These are phyloP conservation scores for Leccinum olivaceopallidum DNA, from an alignment of 768 basidiomycete species.

Conservation along the genomic window DNA sequence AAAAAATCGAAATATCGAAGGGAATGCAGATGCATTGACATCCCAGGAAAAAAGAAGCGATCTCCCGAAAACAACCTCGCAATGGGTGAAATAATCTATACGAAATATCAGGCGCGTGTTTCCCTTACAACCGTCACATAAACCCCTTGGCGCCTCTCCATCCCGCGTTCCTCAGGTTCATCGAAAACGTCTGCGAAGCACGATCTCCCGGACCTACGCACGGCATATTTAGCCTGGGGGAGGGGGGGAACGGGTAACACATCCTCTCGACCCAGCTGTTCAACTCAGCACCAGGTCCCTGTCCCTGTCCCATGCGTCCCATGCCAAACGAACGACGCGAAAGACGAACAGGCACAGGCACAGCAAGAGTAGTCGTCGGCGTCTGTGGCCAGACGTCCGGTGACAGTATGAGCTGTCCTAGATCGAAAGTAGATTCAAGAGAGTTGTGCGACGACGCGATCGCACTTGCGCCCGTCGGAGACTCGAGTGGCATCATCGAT, in stretches of 20 bases:
- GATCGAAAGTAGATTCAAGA: constrained; percentile 29
- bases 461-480: constrained; percentile 21
- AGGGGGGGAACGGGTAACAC: neutral
- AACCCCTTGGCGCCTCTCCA: constrained; percentile 31
- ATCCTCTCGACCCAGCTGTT: neutral
- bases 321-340: constrained; percentile 9
- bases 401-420: constrained; percentile 8
- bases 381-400: constrained; percentile 25
- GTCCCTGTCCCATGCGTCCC: constrained; percentile 1
- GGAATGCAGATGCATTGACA: neutral
- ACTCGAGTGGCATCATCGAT: constrained; percentile 22
- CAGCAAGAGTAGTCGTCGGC: constrained; percentile 10
- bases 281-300: neutral
- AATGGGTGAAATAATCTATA: neutral
- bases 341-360: constrained; percentile 11
- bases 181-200: neutral
- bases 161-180: neutral
- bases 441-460: constrained; percentile 36
- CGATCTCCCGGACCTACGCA: neutral
- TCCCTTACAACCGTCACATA: constrained; percentile 49
- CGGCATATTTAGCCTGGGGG: neutral
- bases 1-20: constrained; percentile 10
- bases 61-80: neutral
- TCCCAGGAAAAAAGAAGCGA: neutral
- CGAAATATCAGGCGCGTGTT: constrained; percentile 11